These are phyloP conservation scores for Podila clonocystis DNA, from an alignment of 192 early-diverging fungal species.

Conservation along the genomic window DNA sequence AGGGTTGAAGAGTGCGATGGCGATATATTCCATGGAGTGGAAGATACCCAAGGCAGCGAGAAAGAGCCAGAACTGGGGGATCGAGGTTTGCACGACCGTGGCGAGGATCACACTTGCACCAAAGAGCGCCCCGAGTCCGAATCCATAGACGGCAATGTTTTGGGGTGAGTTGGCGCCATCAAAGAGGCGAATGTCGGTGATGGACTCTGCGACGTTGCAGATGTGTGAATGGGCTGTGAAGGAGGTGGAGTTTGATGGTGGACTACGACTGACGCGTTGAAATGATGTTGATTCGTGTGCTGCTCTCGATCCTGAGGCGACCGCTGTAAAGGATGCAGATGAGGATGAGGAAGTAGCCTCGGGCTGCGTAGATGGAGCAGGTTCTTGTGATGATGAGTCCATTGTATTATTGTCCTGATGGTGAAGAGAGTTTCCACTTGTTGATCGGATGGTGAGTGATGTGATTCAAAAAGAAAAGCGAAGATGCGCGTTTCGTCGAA, in stretches of 20 bases:
- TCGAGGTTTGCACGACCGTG: constrained; percentile 29
- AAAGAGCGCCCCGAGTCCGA: constrained; percentile 69
- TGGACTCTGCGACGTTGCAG: constrained; percentile 13
- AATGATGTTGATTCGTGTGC: background rate
- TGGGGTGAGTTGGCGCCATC: constrained; percentile 78
- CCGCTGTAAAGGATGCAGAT: constrained; percentile 3
- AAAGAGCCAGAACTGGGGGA: constrained; percentile 74
- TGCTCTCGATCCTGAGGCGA: background rate
- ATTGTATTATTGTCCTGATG: too few relatives aligned
- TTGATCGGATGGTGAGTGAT: too few relatives aligned
- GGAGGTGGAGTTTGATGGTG: background rate
- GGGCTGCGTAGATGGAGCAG: constrained; percentile 16
- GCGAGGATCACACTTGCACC: constrained; percentile 64
- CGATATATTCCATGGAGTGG: constrained; percentile 88
- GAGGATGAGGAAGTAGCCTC: constrained; percentile 16
- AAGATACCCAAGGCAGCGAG: constrained; percentile 74
- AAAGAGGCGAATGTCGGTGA: constrained; percentile 64
- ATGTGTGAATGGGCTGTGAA: background rate
- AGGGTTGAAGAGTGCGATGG: constrained; percentile 84
- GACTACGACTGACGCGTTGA: background rate
- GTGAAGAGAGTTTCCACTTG: too few relatives aligned
- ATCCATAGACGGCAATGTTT: constrained; percentile 84
- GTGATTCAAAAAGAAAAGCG: too few relatives aligned
- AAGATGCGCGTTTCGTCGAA: too few relatives aligned
- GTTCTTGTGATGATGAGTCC: too few relatives aligned